Percentiles rank a stretch among this genome's conserved stretches.
Conservation (phyloP, 2,329 filamentous ascomycete genomes). For the Fusarium sterilihyphosum region DNA sequence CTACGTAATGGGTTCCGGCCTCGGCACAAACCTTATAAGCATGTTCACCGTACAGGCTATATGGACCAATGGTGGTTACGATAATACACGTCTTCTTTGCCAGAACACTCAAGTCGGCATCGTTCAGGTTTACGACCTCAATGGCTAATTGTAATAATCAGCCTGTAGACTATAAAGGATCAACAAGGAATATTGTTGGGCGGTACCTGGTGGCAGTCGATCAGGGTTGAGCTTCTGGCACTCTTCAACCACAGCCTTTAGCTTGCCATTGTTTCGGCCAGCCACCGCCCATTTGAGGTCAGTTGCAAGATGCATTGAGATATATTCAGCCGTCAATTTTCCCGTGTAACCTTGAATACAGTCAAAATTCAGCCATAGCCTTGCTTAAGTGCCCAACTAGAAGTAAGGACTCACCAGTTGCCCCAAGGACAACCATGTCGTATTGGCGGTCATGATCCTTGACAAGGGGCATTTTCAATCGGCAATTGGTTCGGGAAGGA, state of each 20-base stretch:
- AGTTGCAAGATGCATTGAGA: slow-evolving; percentile 75
- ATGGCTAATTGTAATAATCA: slow-evolving; percentile 51
- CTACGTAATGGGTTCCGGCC: slow-evolving; percentile 71
- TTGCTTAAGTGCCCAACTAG: neutral
- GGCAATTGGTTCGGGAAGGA: neutral
- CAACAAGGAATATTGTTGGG: neutral
- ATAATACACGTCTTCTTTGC: slow-evolving; percentile 66
- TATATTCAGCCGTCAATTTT: slow-evolving; percentile 78
- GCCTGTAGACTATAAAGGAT: neutral
- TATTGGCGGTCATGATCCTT: slow-evolving; percentile 64
- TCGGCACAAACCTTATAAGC: slow-evolving; percentile 71
- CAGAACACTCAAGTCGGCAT: slow-evolving; percentile 57
- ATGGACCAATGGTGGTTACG: slow-evolving; percentile 70
- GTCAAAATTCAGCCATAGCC: slow-evolving; percentile 9
- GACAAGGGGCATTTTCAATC: slow-evolving; percentile 52
- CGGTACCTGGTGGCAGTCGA: slow-evolving; percentile 74
- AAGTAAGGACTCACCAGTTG: slow-evolving; percentile 57
- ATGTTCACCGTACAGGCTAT: slow-evolving; percentile 64
- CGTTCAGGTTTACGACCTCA: slow-evolving; percentile 61
- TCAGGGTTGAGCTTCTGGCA: slow-evolving; percentile 75
- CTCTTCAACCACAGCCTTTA: slow-evolving; percentile 73
- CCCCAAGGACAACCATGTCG: slow-evolving; percentile 67
- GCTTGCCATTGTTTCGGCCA: slow-evolving; percentile 80
- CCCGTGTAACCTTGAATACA: slow-evolving; percentile 79
- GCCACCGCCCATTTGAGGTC: slow-evolving; percentile 89